These are phyloP conservation scores for Hypocrella siamensis DNA, from an alignment of 2,329 filamentous ascomycete species.

Conservation along the genomic window DNA sequence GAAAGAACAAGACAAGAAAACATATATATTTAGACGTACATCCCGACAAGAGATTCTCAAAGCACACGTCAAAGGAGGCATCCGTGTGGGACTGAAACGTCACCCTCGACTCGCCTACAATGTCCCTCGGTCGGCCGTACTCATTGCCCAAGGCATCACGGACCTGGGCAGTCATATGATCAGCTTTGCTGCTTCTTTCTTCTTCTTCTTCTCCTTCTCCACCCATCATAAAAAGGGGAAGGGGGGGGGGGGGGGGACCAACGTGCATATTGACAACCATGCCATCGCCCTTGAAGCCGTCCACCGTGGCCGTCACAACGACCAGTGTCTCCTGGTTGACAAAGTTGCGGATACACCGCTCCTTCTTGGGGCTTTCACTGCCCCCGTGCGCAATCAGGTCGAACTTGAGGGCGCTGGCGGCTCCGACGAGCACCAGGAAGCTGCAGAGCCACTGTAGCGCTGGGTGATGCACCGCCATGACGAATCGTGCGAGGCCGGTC, in stretches of 20 bases:
- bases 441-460: conserved; percentile 44
- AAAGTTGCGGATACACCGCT: conserved; percentile 94
- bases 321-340: conserved; percentile 84
- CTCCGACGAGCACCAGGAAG: conserved; percentile 37
- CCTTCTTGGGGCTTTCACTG: conserved; percentile 39
- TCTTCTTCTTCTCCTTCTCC: background rate
- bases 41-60: conserved; percentile 65
- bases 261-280: conserved; percentile 92
- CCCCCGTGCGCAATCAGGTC: conserved; percentile 59
- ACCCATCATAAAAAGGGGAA: background rate
- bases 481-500: background rate
- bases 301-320: conserved; percentile 80
- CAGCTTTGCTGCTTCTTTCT: background rate
- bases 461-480: conserved; percentile 34
- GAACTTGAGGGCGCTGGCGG: conserved; percentile 69
- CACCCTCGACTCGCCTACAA: conserved; percentile 80
- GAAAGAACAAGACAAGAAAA: no score
- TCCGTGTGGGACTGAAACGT: conserved; percentile 89
- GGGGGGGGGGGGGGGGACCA: conserved; percentile 14
- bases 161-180: conserved; percentile 42
- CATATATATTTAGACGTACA: no score
- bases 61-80: conserved; percentile 90
- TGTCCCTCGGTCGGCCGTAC: conserved; percentile 80
- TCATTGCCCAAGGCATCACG: conserved; percentile 91
- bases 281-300: conserved; percentile 79